These are phyloP conservation scores for Diplodia scrobiculata DNA, from an alignment of 2,329 filamentous ascomycete species.

Conservation along the genomic window DNA sequence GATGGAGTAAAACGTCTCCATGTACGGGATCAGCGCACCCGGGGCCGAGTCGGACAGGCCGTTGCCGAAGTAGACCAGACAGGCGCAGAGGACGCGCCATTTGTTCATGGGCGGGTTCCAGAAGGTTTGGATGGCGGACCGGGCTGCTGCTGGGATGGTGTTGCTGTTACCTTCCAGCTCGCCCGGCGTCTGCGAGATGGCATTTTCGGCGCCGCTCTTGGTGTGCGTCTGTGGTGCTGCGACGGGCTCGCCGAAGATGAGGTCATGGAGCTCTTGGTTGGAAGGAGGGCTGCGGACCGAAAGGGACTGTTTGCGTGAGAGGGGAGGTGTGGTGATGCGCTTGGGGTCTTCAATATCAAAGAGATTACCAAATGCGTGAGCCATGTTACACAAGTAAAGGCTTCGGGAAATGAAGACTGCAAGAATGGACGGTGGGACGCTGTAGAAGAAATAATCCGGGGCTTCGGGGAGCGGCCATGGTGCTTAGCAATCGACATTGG, in stretches of 20 bases:
- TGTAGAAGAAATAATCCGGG: neutral
- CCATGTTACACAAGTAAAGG: neutral
- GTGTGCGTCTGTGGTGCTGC: neutral
- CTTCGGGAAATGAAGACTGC: no score
- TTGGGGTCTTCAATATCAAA: conserved; percentile 25
- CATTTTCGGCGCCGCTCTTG: neutral
- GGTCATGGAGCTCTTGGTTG: conserved; percentile 20
- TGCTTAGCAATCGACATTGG: neutral
- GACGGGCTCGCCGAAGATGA: conserved; percentile 14
- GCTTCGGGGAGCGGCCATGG: neutral
- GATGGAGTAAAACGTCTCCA: conserved; percentile 73
- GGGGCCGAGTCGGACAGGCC: conserved; percentile 71
- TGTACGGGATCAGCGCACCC: conserved; percentile 78
- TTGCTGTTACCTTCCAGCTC: conserved; percentile 57
- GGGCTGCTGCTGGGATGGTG: conserved; percentile 50
- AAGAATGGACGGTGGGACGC: no score
- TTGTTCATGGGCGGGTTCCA: conserved; percentile 66
- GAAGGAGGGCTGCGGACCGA: conserved; percentile 7
- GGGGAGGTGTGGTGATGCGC: conserved; percentile 8
- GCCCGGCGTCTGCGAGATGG: conserved; percentile 33
- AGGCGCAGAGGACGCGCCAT: conserved; percentile 66
- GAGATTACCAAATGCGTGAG: conserved; percentile 4
- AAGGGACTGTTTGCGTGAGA: conserved; percentile 4
- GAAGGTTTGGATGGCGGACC: conserved; percentile 58
- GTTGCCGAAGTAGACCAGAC: conserved; percentile 66